Evolutionary conservation across 768 basidiomycete genomes (phyloP).

Genomic region (Tylopilus felleus): DNA sequence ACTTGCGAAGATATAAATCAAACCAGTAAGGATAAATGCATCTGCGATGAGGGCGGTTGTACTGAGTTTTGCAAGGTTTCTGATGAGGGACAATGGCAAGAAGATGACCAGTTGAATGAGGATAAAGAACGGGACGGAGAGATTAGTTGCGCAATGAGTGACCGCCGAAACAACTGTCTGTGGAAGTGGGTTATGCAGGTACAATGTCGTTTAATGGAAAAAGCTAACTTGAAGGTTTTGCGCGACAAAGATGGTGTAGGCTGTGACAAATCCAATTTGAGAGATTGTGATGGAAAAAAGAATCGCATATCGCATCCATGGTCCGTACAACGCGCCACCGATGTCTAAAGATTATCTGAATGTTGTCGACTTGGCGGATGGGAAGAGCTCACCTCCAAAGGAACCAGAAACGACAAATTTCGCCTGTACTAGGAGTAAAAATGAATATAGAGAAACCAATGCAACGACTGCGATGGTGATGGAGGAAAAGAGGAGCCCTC

Average conservation of each 20-base stretch:
- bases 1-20: slow-evolving; percentile 84
- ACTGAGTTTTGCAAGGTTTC: slow-evolving; percentile 93
- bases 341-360: slow-evolving; percentile 57
- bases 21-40: slow-evolving; percentile 87
- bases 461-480: slow-evolving; percentile 79
- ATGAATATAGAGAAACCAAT: slow-evolving; percentile 84
- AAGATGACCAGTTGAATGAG: slow-evolving; percentile 81
- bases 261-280: slow-evolving; percentile 83
- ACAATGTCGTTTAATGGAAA: background rate
- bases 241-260: slow-evolving; percentile 95
- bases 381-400: slow-evolving; percentile 72
- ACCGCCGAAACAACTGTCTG: slow-evolving; percentile 82
- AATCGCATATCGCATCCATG: slow-evolving; percentile 89
- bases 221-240: slow-evolving; percentile 66
- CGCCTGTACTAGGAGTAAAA: slow-evolving; percentile 84
- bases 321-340: slow-evolving; percentile 87
- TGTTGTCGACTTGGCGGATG: background rate
- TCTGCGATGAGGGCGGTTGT: slow-evolving; percentile 91
- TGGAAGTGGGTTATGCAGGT: slow-evolving; percentile 9
- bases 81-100: slow-evolving; percentile 82
- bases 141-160: slow-evolving; percentile 64
- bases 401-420: slow-evolving; percentile 88
- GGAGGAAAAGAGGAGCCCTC: slow-evolving; percentile 87
- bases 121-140: slow-evolving; percentile 80
- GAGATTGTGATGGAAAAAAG: slow-evolving; percentile 84